Evolutionary conservation across 352 stramenopile genomes (phyloP).

Genomic region (Phytophthora hibernalis): DNA sequence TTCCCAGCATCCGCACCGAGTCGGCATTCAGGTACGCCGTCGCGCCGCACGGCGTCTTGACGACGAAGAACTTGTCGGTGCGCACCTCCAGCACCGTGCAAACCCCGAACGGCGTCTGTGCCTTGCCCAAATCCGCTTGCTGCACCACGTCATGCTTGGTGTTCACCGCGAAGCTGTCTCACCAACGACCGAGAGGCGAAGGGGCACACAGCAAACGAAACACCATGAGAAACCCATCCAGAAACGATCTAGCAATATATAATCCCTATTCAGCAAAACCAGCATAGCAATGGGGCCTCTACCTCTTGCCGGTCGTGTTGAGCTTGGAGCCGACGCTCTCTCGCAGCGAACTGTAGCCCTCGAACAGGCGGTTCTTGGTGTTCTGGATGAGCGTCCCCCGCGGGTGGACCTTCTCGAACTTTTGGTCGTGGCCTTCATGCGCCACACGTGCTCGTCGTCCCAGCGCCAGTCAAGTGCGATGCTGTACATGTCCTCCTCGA

Average conservation of each 20-base stretch:
- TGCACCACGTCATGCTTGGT: conserved; percentile 34
- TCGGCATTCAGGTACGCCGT: conserved; percentile 60
- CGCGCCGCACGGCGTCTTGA: conserved; percentile 54
- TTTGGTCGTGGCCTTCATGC: conserved; percentile 92
- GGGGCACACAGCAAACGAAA: conserved; percentile 26
- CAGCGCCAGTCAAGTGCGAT: conserved; percentile 89
- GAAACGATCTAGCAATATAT: conserved; percentile 36
- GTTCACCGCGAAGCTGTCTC: conserved; percentile 31
- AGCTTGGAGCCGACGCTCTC: conserved; percentile 73
- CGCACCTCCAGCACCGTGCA: conserved; percentile 57
- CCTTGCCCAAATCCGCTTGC: conserved; percentile 46
- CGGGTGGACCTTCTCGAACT: conserved; percentile 82
- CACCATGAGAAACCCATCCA: conserved; percentile 33
- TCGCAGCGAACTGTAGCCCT: conserved; percentile 78
- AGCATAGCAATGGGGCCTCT: conserved; percentile 29
- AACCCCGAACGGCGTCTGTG: conserved; percentile 58
- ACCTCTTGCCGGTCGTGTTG: conserved; percentile 58
- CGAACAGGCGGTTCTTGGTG: conserved; percentile 83
- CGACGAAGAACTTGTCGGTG: conserved; percentile 63
- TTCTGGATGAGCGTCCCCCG: conserved; percentile 77
- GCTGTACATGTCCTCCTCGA: conserved; percentile 91
- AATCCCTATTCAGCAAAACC: conserved; percentile 29
- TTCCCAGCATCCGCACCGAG: conserved; percentile 55
- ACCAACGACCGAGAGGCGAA: conserved; percentile 20
- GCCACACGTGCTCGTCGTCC: conserved; percentile 89